Conservation (phyloP, 805 yeast genomes). For the Suhomyces canberraensis region DNA sequence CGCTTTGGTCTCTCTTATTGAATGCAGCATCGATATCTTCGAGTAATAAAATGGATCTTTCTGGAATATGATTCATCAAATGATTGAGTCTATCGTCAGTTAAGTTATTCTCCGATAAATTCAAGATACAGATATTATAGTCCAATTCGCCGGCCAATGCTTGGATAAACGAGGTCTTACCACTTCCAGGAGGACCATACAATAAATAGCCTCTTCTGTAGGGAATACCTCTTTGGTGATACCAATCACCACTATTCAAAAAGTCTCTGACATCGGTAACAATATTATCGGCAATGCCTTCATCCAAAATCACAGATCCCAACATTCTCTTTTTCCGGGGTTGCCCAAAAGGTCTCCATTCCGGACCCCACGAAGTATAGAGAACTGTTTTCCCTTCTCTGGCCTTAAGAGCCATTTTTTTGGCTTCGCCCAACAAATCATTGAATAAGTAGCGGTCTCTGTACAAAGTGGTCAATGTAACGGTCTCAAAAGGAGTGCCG, state of each 20-base stretch:
- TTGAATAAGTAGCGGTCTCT: constrained; percentile 70
- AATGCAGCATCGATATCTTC: constrained; percentile 98
- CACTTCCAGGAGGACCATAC: constrained; percentile 97
- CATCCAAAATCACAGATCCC: constrained; percentile 82
- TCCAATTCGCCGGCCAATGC: constrained; percentile 96
- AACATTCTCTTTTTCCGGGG: constrained; percentile 84
- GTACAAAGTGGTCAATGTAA: constrained; percentile 86
- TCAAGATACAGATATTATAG: constrained; percentile 90
- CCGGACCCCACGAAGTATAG: constrained; percentile 95
- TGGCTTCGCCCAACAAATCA: constrained; percentile 78
- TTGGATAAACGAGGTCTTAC: constrained; percentile 93
- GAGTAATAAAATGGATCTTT: constrained; percentile 74
- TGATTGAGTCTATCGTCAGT: constrained; percentile 95
- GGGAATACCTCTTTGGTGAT: constrained; percentile 94
- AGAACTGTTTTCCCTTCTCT: constrained; percentile 93
- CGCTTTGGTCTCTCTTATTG: constrained; percentile 70
- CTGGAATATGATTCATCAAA: constrained; percentile 94
- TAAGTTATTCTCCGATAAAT: constrained; percentile 82
- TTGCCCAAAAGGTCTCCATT: constrained; percentile 97
- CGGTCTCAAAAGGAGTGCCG: constrained; percentile 95
- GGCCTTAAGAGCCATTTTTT: constrained; percentile 70
- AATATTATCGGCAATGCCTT: constrained; percentile 64
- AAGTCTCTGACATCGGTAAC: constrained; percentile 77
- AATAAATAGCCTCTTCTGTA: constrained; percentile 90
- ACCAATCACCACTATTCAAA: constrained; percentile 80